Conservation (phyloP, 495 filamentous ascomycete species). For the Penicillium parvum region DNA sequence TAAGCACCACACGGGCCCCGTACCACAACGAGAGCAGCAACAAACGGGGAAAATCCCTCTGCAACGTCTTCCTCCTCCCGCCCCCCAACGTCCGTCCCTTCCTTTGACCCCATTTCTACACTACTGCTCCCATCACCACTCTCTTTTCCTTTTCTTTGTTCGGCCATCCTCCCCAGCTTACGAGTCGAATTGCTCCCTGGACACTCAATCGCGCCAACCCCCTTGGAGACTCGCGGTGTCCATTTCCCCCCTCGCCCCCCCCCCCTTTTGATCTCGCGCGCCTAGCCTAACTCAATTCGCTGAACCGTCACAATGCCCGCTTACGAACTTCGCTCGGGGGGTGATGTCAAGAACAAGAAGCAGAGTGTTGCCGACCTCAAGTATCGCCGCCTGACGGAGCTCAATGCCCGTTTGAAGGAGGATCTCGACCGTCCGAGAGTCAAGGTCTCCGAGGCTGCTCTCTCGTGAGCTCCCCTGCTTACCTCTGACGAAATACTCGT, state of each 20-base stretch:
- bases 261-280: conserved; percentile 2
- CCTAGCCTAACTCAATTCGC: conserved; percentile 8
- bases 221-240: conserved; percentile 5
- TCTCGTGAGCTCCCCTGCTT: conserved; percentile 64
- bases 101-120: conserved; percentile 21
- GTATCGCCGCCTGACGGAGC: conserved; percentile 88
- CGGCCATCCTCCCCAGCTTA: too few relatives aligned
- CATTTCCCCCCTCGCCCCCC: not conserved
- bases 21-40: conserved; percentile 5
- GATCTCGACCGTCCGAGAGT: conserved; percentile 93
- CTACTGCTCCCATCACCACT: too few relatives aligned
- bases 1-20: conserved; percentile 4
- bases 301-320: conserved; percentile 38
- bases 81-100: conserved; percentile 12
- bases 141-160: conserved; percentile 18
- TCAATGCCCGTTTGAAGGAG: conserved; percentile 90
- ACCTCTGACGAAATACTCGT: too few relatives aligned
- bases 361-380: conserved; percentile 99
- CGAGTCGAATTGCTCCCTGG: too few relatives aligned
- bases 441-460: conserved; percentile 88
- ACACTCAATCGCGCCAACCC: too few relatives aligned
- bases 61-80: conserved; percentile 2
- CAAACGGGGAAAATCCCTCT: conserved; percentile 26
- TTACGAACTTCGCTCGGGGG: conserved; percentile 55
- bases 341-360: conserved; percentile 89